Percentiles rank a stretch among this genome's conserved stretches.
Evolutionary conservation across 768 basidiomycete genomes (phyloP).

Genomic region (Leccinum variicolor): DNA sequence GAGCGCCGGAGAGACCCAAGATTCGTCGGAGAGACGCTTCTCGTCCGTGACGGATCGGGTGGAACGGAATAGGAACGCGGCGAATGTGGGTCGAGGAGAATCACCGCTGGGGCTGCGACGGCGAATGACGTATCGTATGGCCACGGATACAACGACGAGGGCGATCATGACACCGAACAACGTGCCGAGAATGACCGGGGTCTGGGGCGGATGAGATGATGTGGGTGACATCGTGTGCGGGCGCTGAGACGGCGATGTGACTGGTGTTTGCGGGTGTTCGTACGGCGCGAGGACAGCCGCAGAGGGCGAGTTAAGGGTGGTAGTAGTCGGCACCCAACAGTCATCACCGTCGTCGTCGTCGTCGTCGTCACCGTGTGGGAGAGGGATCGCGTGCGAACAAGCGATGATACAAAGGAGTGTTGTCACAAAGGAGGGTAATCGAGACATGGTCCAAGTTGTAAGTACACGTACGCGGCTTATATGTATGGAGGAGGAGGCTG

Average conservation of each 20-base stretch:
- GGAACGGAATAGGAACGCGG: not conserved
- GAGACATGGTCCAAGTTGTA: constrained; percentile 6
- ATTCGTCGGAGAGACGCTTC: constrained; percentile 26
- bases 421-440: constrained; percentile 16
- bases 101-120: constrained; percentile 7
- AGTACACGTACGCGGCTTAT: not conserved
- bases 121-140: constrained; percentile 11
- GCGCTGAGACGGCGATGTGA: constrained; percentile 6
- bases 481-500: not conserved
- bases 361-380: not conserved
- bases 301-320: not conserved
- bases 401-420: constrained; percentile 12
- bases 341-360: constrained; percentile 11
- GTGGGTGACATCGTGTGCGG: constrained; percentile 11
- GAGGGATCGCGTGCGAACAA: constrained; percentile 3
- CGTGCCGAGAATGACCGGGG: constrained; percentile 15
- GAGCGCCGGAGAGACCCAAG: constrained; percentile 21
- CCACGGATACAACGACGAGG: constrained; percentile 3
- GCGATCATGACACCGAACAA: constrained; percentile 15
- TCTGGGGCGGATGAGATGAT: not conserved
- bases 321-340: not conserved
- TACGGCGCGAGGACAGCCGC: constrained; percentile 12
- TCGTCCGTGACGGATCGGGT: not conserved
- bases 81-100: constrained; percentile 4
- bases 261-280: constrained; percentile 6